Percentiles rank a stretch among this genome's conserved stretches.
Conservation (phyloP, 805 yeast species). For the Naumovozyma baii region DNA sequence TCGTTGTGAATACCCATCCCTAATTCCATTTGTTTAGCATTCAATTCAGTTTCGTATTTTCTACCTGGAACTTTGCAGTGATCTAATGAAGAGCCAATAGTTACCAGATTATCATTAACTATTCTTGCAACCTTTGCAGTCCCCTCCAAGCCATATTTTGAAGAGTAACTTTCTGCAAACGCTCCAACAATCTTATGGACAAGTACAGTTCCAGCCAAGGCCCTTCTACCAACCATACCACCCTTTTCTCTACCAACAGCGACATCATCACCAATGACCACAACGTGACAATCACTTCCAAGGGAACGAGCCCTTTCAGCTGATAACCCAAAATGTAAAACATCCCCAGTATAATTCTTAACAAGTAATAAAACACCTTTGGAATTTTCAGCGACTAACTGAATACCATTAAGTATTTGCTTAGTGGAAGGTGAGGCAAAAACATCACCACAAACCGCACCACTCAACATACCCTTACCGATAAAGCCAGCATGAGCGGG, state of each 20-base stretch:
- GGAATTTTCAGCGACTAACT: constrained; percentile 28
- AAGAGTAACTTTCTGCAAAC: constrained; percentile 37
- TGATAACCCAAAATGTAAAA: constrained; percentile 84
- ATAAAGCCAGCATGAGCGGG: constrained; percentile 90
- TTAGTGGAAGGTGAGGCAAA: constrained; percentile 94
- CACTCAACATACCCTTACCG: constrained; percentile 73
- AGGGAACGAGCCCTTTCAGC: constrained; percentile 77
- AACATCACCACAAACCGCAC: constrained; percentile 83
- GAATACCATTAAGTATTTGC: constrained; percentile 64
- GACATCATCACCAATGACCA: constrained; percentile 83
- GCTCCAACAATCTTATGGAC: constrained; percentile 85
- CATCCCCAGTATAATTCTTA: constrained; percentile 92
- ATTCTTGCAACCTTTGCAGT: constrained; percentile 51
- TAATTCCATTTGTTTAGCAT: constrained; percentile 62
- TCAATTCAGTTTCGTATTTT: constrained; percentile 44
- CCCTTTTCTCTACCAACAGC: constrained; percentile 88
- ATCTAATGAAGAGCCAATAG: constrained; percentile 83
- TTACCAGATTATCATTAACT: constrained; percentile 59
- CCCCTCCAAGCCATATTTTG: constrained; percentile 39
- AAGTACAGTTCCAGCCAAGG: constrained; percentile 81
- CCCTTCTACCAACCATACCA: constrained; percentile 89
- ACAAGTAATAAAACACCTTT: constrained; percentile 69
- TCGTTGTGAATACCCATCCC: constrained; percentile 97
- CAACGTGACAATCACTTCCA: constrained; percentile 63
- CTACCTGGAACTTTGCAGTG: constrained; percentile 88